These are phyloP conservation scores for Nothophoma quercina DNA, from an alignment of 2,329 filamentous ascomycete species.

Conservation along the genomic window DNA sequence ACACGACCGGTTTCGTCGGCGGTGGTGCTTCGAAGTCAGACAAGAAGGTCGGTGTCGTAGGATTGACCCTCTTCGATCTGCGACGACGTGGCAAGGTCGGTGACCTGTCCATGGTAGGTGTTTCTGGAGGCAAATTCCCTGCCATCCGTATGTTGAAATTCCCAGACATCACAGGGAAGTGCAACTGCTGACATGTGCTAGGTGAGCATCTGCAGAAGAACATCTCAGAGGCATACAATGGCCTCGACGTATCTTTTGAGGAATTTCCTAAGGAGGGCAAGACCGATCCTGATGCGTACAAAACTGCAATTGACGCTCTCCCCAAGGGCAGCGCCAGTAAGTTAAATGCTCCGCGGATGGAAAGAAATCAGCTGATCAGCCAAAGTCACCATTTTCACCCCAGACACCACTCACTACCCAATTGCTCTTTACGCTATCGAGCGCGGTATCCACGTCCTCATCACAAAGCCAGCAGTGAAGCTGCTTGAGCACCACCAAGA, in stretches of 20 bases:
- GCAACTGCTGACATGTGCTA: conserved; percentile 48
- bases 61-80: conserved; percentile 87
- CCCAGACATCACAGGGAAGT: background rate
- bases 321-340: conserved; percentile 76
- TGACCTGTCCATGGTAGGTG: conserved; percentile 86
- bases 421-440: conserved; percentile 93
- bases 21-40: conserved; percentile 84
- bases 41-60: conserved; percentile 96
- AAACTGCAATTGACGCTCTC: conserved; percentile 83
- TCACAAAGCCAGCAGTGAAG: conserved; percentile 95
- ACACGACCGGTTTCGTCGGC: conserved; percentile 93
- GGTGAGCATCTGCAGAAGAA: conserved; percentile 86
- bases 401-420: conserved; percentile 89
- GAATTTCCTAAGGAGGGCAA: conserved; percentile 79
- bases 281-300: conserved; percentile 83
- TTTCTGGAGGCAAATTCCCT: conserved; percentile 87
- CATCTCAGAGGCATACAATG: conserved; percentile 87
- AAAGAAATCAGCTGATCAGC: background rate
- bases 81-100: conserved; percentile 87
- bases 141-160: conserved; percentile 74
- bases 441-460: conserved; percentile 84
- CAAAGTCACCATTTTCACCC: conserved; percentile 87
- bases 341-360: conserved; percentile 13
- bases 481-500: conserved; percentile 79
- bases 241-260: conserved; percentile 83